phyloP scores from a whole-genome alignment of 345 rosid genomes.

The Stellera chamaejasme region DNA sequence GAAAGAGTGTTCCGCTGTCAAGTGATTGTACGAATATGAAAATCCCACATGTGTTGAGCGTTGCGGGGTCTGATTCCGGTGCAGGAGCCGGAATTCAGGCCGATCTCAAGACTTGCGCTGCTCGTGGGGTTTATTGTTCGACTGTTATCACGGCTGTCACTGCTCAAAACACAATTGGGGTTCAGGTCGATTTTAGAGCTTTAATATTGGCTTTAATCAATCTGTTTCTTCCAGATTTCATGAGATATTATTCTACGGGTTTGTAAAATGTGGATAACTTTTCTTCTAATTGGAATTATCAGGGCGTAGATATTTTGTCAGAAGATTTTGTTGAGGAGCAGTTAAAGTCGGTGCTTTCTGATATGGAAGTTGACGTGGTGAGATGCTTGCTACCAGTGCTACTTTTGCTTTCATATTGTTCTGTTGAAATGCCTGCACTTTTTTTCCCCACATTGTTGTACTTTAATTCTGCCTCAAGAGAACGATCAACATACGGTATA shows the following conservation, averaged over 20 bases:
- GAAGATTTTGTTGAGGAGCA: slow-evolving; percentile 66
- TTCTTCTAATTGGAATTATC: slow-evolving; percentile 3
- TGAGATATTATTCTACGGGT: neutral
- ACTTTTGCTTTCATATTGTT: too few species aligned
- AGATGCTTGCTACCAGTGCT: slow-evolving; percentile 8
- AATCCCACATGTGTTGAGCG: slow-evolving; percentile 66
- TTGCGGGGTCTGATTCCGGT: slow-evolving; percentile 95
- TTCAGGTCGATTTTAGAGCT: slow-evolving; percentile 40
- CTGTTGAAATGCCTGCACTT: too few species aligned
- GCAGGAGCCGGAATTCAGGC: slow-evolving; percentile 97
- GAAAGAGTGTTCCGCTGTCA: slow-evolving; percentile 8
- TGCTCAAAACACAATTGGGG: slow-evolving; percentile 86
- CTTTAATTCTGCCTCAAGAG: too few species aligned
- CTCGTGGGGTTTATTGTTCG: slow-evolving; percentile 87
- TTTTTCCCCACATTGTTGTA: too few species aligned
- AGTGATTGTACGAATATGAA: slow-evolving; percentile 14
- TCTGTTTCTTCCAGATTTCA: neutral
- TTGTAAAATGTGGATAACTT: neutral
- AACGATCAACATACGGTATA: too few species aligned
- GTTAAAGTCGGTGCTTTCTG: slow-evolving; percentile 84
- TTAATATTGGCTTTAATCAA: neutral
- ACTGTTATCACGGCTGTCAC: slow-evolving; percentile 86
- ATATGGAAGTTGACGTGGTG: slow-evolving; percentile 91
- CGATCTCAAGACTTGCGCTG: slow-evolving; percentile 86
- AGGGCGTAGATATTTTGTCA: slow-evolving; percentile 42